Evolutionary conservation across 1,284 basidiomycete species (phyloP).

Genomic region (Hypsizygus ulmarius): DNA sequence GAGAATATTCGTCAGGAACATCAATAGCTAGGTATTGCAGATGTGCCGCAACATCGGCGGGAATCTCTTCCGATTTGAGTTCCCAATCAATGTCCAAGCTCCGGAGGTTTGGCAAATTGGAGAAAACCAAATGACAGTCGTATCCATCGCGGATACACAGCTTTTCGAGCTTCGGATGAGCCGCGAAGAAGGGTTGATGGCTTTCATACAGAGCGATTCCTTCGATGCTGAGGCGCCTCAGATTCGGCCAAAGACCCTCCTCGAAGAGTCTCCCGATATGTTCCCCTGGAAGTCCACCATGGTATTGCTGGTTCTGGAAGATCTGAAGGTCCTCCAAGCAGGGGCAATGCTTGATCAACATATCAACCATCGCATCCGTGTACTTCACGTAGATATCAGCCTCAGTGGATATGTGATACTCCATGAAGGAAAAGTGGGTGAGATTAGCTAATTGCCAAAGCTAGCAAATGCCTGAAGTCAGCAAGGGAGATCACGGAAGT

Average conservation of each 20-base stretch:
- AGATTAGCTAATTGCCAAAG: conserved; percentile 2
- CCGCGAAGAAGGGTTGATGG: neutral
- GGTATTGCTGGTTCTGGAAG: conserved; percentile 10
- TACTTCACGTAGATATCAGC: neutral
- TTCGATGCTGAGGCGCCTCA: neutral
- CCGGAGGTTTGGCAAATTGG: neutral
- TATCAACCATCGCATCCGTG: neutral
- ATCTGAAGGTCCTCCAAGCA: neutral
- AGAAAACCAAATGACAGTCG: neutral
- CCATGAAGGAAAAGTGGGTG: conserved; percentile 5
- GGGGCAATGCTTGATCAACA: neutral
- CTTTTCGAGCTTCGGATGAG: conserved; percentile 4
- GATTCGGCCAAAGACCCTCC: neutral
- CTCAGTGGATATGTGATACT: neutral
- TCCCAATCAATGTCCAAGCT: neutral
- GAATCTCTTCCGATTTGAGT: neutral
- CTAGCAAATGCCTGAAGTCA: neutral
- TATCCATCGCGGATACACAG: neutral
- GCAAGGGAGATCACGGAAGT: neutral
- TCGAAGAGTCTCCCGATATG: neutral
- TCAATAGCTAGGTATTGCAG: too few relatives aligned
- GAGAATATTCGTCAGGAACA: too few relatives aligned
- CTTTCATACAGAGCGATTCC: neutral
- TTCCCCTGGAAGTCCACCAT: neutral
- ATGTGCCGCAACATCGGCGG: neutral